Evolutionary conservation across 116 monocot species (phyloP).

Genomic region (Iris pallida): DNA sequence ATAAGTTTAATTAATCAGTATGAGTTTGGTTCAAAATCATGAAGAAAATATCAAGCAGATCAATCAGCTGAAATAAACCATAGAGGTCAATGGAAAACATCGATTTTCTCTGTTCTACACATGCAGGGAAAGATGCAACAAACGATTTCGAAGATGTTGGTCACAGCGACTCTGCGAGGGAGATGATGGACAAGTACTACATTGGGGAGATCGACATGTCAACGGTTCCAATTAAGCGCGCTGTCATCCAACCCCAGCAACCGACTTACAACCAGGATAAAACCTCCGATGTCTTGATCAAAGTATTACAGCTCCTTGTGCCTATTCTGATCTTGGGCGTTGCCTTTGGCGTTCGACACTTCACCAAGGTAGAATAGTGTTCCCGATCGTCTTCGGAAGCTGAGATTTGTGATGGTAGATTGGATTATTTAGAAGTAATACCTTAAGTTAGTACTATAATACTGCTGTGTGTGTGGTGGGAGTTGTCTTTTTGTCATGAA

Average conservation of each 20-base stretch:
- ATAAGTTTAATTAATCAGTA: too few species aligned
- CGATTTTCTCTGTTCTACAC: too few species aligned
- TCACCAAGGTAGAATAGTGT: slow-evolving; percentile 49
- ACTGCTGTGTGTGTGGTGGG: too few species aligned
- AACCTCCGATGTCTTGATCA: slow-evolving; percentile 39
- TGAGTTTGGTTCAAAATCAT: too few species aligned
- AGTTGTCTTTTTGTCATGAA: too few species aligned
- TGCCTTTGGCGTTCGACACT: slow-evolving; percentile 59
- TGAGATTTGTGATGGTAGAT: background rate
- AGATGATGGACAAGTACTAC: slow-evolving; percentile 54
- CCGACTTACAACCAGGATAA: slow-evolving; percentile 39
- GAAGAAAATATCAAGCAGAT: too few species aligned
- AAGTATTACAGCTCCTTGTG: slow-evolving; percentile 64
- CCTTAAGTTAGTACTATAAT: too few species aligned
- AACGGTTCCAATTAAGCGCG: slow-evolving; percentile 41
- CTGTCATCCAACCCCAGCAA: slow-evolving; percentile 32
- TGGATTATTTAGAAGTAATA: background rate
- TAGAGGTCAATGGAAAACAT: too few species aligned
- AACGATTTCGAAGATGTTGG: slow-evolving; percentile 77
- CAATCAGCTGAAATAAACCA: too few species aligned
- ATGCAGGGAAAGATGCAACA: slow-evolving; percentile 64
- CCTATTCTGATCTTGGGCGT: slow-evolving; percentile 71
- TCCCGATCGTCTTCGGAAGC: background rate
- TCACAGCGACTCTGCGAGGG: slow-evolving; percentile 54
- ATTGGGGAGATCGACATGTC: slow-evolving; percentile 53